Evolutionary conservation across 495 filamentous ascomycete species (phyloP).

Genomic region (Penicillium herquei): DNA sequence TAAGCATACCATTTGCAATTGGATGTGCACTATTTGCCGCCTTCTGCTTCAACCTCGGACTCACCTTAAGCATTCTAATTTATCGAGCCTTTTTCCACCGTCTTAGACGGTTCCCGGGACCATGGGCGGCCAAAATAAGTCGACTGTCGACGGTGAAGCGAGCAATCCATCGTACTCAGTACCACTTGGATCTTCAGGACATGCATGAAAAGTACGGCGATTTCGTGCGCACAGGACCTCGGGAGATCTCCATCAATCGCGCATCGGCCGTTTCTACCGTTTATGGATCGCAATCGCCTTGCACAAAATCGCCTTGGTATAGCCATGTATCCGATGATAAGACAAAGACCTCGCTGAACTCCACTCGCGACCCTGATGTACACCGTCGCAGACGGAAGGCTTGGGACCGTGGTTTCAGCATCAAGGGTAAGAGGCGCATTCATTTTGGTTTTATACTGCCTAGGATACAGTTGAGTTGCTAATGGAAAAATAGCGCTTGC

Average conservation of each 20-base stretch:
- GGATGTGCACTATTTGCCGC: conserved; percentile 3
- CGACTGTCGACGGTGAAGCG: conserved; percentile 36
- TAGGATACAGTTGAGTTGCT: neutral
- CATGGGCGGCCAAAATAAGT: conserved; percentile 31
- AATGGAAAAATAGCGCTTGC: neutral
- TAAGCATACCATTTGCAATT: neutral
- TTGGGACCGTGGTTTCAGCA: neutral
- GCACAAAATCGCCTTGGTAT: conserved; percentile 25
- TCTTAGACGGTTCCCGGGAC: conserved; percentile 37
- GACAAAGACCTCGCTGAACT: neutral
- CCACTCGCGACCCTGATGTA: neutral
- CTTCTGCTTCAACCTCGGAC: conserved; percentile 1
- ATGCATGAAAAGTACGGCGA: conserved; percentile 36
- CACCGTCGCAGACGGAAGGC: conserved; percentile 1
- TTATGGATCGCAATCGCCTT: conserved; percentile 27
- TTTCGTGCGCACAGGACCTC: conserved; percentile 39
- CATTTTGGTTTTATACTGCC: neutral
- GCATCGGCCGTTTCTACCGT: conserved; percentile 17
- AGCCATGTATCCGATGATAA: conserved; percentile 1
- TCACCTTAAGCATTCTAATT: conserved; percentile 43
- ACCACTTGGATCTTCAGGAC: conserved; percentile 7
- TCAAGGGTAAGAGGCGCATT: neutral
- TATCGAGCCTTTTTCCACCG: conserved; percentile 47
- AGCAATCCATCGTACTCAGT: conserved; percentile 18
- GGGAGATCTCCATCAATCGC: conserved; percentile 32